Conservation (phyloP, 495 filamentous ascomycete genomes). For the Penicillium arizonense region DNA sequence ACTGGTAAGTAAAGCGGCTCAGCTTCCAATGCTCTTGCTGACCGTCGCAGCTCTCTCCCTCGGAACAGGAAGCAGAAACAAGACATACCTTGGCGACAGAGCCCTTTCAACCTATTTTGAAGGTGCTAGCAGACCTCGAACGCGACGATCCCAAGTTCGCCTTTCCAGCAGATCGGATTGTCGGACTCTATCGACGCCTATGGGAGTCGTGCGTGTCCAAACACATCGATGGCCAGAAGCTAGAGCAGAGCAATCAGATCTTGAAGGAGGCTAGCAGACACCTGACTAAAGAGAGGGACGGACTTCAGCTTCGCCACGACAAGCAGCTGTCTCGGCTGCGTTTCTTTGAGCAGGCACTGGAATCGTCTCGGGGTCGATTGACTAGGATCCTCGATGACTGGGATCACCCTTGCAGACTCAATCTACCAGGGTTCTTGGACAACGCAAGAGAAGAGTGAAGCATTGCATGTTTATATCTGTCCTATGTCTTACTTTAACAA, state of each 20-base stretch:
- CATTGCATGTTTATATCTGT: background rate
- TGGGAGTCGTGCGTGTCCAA: conserved; percentile 3
- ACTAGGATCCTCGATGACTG: conserved; percentile 4
- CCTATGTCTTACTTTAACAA: background rate
- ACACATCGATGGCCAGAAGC: conserved; percentile 3
- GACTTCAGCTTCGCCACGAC: conserved; percentile 7
- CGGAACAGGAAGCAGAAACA: background rate
- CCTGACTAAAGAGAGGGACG: conserved; percentile 6
- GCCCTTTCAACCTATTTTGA: background rate
- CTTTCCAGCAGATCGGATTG: background rate
- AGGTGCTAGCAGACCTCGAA: conserved; percentile 1
- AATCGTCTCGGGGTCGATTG: conserved; percentile 1
- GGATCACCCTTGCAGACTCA: conserved; percentile 4
- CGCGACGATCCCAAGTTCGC: conserved; percentile 1
- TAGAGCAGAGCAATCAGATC: background rate
- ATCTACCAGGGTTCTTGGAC: background rate
- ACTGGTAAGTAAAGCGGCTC: conserved; percentile 1
- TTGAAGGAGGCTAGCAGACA: conserved; percentile 2
- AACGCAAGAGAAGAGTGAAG: background rate
- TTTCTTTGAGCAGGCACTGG: conserved; percentile 4
- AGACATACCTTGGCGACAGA: background rate
- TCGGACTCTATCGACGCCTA: background rate
- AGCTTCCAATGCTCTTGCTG: background rate
- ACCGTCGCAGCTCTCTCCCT: background rate
- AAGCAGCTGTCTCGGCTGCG: conserved; percentile 5